phyloP scores from a whole-genome alignment of 1,139 yeast species.

The Sugiyamaella xylanicola region DNA sequence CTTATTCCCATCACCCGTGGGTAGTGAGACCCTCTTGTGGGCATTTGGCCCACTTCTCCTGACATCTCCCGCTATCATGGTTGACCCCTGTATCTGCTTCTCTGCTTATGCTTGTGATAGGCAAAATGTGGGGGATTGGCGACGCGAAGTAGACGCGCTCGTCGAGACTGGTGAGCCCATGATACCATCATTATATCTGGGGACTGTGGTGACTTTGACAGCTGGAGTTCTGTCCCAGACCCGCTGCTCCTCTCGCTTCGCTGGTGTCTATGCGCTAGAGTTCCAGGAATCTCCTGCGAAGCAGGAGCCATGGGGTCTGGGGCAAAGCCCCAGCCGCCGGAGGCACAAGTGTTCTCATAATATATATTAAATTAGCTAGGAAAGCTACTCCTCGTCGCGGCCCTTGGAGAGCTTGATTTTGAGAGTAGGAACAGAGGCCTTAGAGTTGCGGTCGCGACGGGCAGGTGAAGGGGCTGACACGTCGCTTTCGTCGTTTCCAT shows the following conservation, averaged over 20 bases:
- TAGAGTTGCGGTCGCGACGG: constrained; percentile 16
- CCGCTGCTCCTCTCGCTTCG: no score
- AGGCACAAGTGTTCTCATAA: not conserved
- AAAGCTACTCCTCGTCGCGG: not conserved
- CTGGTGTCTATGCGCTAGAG: no score
- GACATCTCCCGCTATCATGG: no score
- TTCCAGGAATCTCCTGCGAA: not conserved
- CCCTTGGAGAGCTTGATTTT: constrained; percentile 16
- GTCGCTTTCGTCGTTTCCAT: constrained; percentile 1
- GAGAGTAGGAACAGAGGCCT: constrained; percentile 10
- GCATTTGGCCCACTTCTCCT: no score
- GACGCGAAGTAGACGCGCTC: not conserved
- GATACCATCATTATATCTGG: no score
- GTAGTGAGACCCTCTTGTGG: no score
- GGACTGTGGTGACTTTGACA: no score
- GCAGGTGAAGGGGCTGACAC: not conserved
- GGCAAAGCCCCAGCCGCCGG: not conserved
- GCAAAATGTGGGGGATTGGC: not conserved
- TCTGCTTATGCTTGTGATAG: no score
- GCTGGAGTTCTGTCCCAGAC: no score
- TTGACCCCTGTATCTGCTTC: no score
- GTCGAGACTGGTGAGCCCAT: no score
- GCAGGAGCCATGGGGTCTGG: not conserved
- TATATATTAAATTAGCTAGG: not conserved
- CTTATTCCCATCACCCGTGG: no score